A percentile compares a stretch with the other conserved stretches of the same genome.
phyloP scores from a whole-genome alignment of 768 basidiomycete genomes.

The Hygrocybe coccinea region DNA sequence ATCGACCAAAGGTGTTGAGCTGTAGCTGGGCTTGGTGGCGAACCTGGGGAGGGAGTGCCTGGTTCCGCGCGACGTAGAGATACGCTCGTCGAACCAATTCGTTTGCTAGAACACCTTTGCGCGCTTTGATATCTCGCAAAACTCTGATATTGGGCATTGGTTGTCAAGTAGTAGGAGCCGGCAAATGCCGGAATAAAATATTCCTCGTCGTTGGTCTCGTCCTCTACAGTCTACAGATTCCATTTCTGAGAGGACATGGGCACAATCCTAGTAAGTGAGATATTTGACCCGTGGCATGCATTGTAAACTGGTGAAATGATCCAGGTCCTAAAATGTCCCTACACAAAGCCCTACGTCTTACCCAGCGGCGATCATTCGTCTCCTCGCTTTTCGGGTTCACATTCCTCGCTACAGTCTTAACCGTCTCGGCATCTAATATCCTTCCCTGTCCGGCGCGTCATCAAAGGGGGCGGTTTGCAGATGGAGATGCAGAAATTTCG shows the following conservation, averaged over 20 bases:
- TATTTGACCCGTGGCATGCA: slow-evolving; percentile 3
- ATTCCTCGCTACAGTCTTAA: slow-evolving; percentile 70
- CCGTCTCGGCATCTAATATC: slow-evolving; percentile 74
- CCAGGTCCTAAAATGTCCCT: slow-evolving; percentile 49
- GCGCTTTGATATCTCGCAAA: slow-evolving; percentile 75
- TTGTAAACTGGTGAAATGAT: neutral
- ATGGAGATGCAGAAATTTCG: slow-evolving; percentile 35
- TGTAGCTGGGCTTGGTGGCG: slow-evolving; percentile 94
- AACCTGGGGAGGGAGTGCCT: slow-evolving; percentile 78
- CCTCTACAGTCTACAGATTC: neutral
- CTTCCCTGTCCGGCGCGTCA: slow-evolving; percentile 76
- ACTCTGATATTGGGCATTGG: slow-evolving; percentile 47
- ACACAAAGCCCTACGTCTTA: slow-evolving; percentile 54
- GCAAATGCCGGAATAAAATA: neutral
- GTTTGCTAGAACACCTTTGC: slow-evolving; percentile 61
- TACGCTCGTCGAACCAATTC: slow-evolving; percentile 87
- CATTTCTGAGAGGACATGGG: slow-evolving; percentile 1
- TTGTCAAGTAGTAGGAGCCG: neutral
- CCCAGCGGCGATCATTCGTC: slow-evolving; percentile 66
- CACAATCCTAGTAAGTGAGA: slow-evolving; percentile 15
- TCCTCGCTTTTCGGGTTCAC: slow-evolving; percentile 78
- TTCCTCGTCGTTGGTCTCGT: neutral
- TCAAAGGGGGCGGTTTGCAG: slow-evolving; percentile 54
- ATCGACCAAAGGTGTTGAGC: slow-evolving; percentile 78
- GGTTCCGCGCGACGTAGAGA: slow-evolving; percentile 89